These are phyloP conservation scores for Epichloe aotearoae DNA, from an alignment of 2,329 filamentous ascomycete species.

Conservation along the genomic window DNA sequence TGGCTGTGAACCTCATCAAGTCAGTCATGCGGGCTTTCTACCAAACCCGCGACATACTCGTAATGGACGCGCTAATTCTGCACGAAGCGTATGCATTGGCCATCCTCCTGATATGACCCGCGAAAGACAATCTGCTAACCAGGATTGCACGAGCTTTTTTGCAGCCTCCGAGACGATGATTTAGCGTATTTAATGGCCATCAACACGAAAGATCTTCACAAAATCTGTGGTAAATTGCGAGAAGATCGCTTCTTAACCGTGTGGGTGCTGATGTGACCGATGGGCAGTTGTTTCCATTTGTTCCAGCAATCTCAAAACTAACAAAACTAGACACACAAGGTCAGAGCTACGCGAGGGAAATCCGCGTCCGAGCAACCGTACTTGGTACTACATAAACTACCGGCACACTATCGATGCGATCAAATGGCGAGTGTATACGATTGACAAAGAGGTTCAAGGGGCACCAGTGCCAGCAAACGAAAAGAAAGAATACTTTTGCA, in stretches of 20 bases:
- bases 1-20: slow-evolving; percentile 66
- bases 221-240: slow-evolving; percentile 69
- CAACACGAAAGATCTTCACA: slow-evolving; percentile 84
- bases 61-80: slow-evolving; percentile 74
- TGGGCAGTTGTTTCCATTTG: neutral
- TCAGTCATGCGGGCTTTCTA: slow-evolving; percentile 81
- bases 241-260: slow-evolving; percentile 78
- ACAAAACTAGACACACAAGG: slow-evolving; percentile 41
- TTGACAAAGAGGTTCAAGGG: slow-evolving; percentile 80
- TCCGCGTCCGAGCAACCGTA: slow-evolving; percentile 68
- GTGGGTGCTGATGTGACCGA: slow-evolving; percentile 32
- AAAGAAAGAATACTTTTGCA: slow-evolving; percentile 84
- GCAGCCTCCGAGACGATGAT: slow-evolving; percentile 76
- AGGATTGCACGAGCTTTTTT: slow-evolving; percentile 19
- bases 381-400: slow-evolving; percentile 96
- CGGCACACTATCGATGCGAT: slow-evolving; percentile 89
- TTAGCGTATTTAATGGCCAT: slow-evolving; percentile 76
- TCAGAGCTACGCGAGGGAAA: slow-evolving; percentile 70
- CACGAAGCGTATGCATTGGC: slow-evolving; percentile 55
- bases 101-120: slow-evolving; percentile 1
- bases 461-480: slow-evolving; percentile 69
- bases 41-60: slow-evolving; percentile 68
- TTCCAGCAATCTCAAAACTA: slow-evolving; percentile 22
- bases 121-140: neutral
- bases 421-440: slow-evolving; percentile 82